Evolutionary conservation across 169 alveolate species (phyloP), one percentile per base, ranked within the genome.

Genomic region (Eimeria necatrix): DNA sequence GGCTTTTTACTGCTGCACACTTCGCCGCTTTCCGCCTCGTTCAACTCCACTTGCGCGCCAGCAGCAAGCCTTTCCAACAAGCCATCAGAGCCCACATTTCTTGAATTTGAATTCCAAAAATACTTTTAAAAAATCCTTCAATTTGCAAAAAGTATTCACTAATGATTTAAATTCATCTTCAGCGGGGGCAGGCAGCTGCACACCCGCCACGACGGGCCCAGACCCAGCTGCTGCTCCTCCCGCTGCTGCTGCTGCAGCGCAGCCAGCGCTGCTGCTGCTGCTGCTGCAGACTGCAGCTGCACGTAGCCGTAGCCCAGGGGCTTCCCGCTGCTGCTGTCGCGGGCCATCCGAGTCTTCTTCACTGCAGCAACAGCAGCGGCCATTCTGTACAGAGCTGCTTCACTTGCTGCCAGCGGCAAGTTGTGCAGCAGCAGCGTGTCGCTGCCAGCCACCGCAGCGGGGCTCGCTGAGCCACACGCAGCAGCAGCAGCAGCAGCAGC

Each of bases 231-330:
- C 26, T 64, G 76, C 32, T 10, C 8, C 9, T 64, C 76, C 8
- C 8, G 8, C 8, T 14, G 32, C 18, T 5, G 20, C 8, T 64
- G 8, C 26, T 24, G 18, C 8, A 64, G 26, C 8, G 20, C 20
- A 20, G 8, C 20, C 26, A 64, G 20, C 8, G 76, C 26, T 64
- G 32, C 32, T 10, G 76, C 76, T 10, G 76, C 76, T 64, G 8
- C 76, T 64, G 8, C 32, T 10, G 76, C 32, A 5, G 76, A 64
- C 76, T 10, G 9, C 76, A 64, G 8, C 26, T 64, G 76, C 41
- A 64, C 76, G 20, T 64, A 64, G 8, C 41, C 76, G 76, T 64
- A 64, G 76, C 76, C 76, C 76, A 64, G 20, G 18, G 76, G 20
- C 26, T 64, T 64, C 9, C 76, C 26, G 26, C 32, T 64, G 8